Percentiles rank a stretch among this genome's conserved stretches.
These are phyloP conservation scores for Chlorella sp. DNA, from an alignment of 139 green algal species.

Conservation along the genomic window DNA sequence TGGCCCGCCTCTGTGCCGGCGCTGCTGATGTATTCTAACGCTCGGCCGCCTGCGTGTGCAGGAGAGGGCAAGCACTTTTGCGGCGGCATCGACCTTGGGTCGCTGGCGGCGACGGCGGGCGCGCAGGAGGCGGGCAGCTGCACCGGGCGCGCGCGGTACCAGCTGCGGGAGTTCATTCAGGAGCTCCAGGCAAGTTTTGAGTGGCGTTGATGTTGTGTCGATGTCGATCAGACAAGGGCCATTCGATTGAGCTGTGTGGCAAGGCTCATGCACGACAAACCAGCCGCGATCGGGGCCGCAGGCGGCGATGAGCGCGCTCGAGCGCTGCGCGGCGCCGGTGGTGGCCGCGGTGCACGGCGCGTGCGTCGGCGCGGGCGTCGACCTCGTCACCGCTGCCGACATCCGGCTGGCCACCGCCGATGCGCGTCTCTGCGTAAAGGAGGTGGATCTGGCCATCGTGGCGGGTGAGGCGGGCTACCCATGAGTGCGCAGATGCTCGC, in stretches of 20 bases:
- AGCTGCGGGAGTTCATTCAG: slow-evolving; percentile 10
- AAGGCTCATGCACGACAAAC: slow-evolving; percentile 8
- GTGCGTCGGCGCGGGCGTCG: slow-evolving; percentile 88
- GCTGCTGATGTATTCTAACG: neutral
- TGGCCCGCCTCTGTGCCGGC: neutral
- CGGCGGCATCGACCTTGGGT: slow-evolving; percentile 65
- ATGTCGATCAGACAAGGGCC: neutral
- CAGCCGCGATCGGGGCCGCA: slow-evolving; percentile 44
- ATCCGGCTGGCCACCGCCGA: slow-evolving; percentile 68
- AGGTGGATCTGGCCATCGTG: slow-evolving; percentile 89
- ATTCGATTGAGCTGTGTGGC: slow-evolving; percentile 15
- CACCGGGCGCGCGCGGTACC: neutral
- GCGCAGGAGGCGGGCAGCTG: neutral
- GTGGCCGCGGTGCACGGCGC: slow-evolving; percentile 68
- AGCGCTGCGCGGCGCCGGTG: slow-evolving; percentile 66
- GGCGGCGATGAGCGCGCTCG: slow-evolving; percentile 61
- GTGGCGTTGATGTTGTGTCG: neutral
- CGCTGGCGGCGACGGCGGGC: neutral
- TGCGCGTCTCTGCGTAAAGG: slow-evolving; percentile 89
- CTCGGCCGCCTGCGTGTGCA: slow-evolving; percentile 10
- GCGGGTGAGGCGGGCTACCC: no score
- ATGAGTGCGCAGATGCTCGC: no score
- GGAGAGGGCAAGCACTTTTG: slow-evolving; percentile 72
- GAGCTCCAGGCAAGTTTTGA: neutral
- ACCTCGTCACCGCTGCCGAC: slow-evolving; percentile 88